A percentile compares a stretch with the other conserved stretches of the same genome.
Evolutionary conservation across 164 flowering plant species (phyloP).

Genomic region (Berberis thunbergii): DNA sequence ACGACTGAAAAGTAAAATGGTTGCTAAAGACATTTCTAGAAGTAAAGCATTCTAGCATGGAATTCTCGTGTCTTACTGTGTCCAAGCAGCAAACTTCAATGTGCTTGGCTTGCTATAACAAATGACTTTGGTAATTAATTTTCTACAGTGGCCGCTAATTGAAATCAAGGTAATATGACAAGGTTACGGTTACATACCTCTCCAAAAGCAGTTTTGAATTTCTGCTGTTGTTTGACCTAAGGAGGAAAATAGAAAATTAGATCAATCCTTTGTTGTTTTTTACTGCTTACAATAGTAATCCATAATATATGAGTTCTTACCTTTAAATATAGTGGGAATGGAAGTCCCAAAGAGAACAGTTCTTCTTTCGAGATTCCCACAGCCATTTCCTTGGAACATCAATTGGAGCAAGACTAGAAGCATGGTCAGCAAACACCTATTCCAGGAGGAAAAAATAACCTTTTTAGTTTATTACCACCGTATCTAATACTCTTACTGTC

Average conservation of each 20-base stretch:
- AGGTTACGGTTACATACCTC: constrained; percentile 25
- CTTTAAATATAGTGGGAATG: constrained; percentile 79
- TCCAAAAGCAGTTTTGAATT: constrained; percentile 49
- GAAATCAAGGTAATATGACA: background rate
- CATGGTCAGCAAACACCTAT: constrained; percentile 97
- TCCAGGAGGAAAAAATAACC: background rate
- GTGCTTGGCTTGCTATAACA: background rate
- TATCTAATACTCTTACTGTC: background rate
- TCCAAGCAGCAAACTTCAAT: background rate
- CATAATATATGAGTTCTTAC: constrained; percentile 21
- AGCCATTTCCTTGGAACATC: constrained; percentile 68
- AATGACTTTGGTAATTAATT: no score
- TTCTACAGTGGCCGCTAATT: no score
- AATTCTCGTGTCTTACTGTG: background rate
- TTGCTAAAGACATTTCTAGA: no score
- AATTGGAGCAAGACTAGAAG: constrained; percentile 72
- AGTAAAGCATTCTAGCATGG: background rate
- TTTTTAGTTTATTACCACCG: constrained; percentile 1
- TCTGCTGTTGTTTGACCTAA: constrained; percentile 16
- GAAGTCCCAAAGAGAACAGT: constrained; percentile 93
- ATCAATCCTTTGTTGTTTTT: background rate
- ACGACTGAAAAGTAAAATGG: no score
- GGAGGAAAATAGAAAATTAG: background rate
- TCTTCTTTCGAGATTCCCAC: constrained; percentile 78
- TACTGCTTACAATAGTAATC: background rate